Evolutionary conservation across 2,329 filamentous ascomycete species (phyloP).

Genomic region (Cercospora nicotianae): DNA sequence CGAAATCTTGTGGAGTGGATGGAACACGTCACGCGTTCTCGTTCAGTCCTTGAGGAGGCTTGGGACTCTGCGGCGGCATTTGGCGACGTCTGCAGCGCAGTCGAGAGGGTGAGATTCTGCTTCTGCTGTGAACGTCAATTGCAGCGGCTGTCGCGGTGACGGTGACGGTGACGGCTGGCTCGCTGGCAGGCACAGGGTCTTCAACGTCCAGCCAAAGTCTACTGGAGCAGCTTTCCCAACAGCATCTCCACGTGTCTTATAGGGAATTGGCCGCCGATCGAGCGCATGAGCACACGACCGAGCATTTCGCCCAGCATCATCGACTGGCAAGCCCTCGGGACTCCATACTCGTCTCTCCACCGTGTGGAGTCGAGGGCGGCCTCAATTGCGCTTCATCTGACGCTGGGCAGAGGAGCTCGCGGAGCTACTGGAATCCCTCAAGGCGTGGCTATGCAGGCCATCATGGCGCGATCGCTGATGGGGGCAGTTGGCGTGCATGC

Average conservation of each 20-base stretch:
- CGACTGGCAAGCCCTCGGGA: background rate
- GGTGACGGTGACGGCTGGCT: background rate
- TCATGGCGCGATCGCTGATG: conserved; percentile 13
- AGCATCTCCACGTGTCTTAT: background rate
- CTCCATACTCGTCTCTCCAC: background rate
- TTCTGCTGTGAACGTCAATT: background rate
- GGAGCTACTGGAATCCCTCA: background rate
- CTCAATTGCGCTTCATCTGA: background rate
- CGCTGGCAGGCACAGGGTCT: conserved; percentile 1
- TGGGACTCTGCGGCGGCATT: background rate
- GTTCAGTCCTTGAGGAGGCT: background rate
- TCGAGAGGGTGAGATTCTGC: background rate
- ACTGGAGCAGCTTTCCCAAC: background rate
- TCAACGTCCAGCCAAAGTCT: conserved; percentile 6
- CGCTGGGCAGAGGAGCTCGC: background rate
- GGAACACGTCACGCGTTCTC: background rate
- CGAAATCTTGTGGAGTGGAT: background rate
- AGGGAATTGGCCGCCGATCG: background rate
- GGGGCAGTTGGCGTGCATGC: background rate
- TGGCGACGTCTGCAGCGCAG: background rate
- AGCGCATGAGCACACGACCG: background rate
- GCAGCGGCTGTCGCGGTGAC: background rate
- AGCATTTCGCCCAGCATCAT: background rate
- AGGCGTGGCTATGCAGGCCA: conserved; percentile 1
- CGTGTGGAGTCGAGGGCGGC: background rate